Evolutionary conservation across 1,139 yeast genomes (phyloP).

Genomic region (Suhomyces choctaworum): DNA sequence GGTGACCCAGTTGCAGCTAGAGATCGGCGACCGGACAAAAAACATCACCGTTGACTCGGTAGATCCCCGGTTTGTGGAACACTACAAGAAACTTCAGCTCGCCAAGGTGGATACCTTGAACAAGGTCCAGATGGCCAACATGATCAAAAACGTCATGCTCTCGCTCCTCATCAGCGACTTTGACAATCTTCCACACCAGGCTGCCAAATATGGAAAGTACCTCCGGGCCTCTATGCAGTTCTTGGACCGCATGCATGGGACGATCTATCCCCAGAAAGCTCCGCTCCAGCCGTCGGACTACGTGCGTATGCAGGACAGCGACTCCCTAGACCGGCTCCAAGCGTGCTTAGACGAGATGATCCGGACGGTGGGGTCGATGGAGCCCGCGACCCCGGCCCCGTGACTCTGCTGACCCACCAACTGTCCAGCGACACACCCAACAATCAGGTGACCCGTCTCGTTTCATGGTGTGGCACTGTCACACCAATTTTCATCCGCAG

Average conservation of each 20-base stretch:
- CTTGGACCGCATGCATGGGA: conserved; percentile 30
- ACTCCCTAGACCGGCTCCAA: conserved; percentile 17
- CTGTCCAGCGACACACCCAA: too few species aligned
- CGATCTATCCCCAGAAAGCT: conserved; percentile 14
- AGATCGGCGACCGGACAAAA: conserved; percentile 14
- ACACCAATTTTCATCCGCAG: too few species aligned
- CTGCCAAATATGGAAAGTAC: conserved; percentile 28
- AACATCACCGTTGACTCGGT: conserved; percentile 8
- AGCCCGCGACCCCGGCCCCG: too few species aligned
- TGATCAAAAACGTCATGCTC: conserved; percentile 36
- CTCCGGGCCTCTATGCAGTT: conserved; percentile 26
- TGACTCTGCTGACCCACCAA: too few species aligned
- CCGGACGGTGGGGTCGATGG: too few species aligned
- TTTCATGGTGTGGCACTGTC: too few species aligned
- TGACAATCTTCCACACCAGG: conserved; percentile 27
- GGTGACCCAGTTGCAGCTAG: neutral
- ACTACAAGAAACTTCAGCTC: conserved; percentile 30
- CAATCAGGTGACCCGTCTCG: too few species aligned
- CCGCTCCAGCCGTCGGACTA: conserved; percentile 16
- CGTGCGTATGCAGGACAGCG: conserved; percentile 13
- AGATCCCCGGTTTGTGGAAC: conserved; percentile 23
- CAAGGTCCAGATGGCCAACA: conserved; percentile 28
- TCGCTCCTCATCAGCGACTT: conserved; percentile 33
- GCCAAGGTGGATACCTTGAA: conserved; percentile 28
- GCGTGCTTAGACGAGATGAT: conserved; percentile 28